Evolutionary conservation across 2,329 filamentous ascomycete species (phyloP), one percentile per base, ranked within the genome.

Genomic region (Penicillium sp.): DNA sequence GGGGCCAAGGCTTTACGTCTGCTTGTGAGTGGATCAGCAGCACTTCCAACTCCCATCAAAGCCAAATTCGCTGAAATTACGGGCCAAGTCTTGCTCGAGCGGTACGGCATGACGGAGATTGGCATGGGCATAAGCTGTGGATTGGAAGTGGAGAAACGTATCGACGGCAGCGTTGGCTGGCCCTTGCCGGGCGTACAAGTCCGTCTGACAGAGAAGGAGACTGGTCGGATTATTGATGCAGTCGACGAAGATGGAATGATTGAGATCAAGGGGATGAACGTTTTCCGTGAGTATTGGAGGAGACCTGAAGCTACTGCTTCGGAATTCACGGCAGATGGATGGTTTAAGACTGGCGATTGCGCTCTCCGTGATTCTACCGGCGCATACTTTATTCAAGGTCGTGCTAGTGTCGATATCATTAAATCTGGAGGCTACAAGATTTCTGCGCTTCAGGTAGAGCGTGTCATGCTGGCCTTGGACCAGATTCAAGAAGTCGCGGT

Each of bases 371-470:
- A 78, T 55, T 63, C 62, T 5, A 64, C 59, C 11, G 61, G 80
- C 62, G 69, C 83, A 72, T 85, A 84, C 66, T 85, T 76, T 40
- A 85, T 85, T 56, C 75, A 84, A 56, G 83, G 83, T 8, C 78
- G 83, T 11, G 82, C 80, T 10, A 82, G 79, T 19, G 76, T 83
- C 6, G 83, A 85, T 63, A 77, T 85, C 35, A 84, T 86, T 69
- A 85, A 85, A 63, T 81, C 80, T 0, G 82, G 83, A 16, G 83
- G 83, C 0, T 85, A 84, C 65, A 85, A 85, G 70, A 81, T 85
- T 38, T 83, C 80, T 0, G 83, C 83, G 0, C 71, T 85, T 11
- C 83, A 85, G 53, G 81, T 85, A 33, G 83, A 85, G 68, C 76
- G 83, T 19, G 82, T 84, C 62, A 78, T 84, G 64, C 73, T 85